Evolutionary conservation across 495 filamentous ascomycete species (phyloP).

Genomic region (Ramalina peruviana): DNA sequence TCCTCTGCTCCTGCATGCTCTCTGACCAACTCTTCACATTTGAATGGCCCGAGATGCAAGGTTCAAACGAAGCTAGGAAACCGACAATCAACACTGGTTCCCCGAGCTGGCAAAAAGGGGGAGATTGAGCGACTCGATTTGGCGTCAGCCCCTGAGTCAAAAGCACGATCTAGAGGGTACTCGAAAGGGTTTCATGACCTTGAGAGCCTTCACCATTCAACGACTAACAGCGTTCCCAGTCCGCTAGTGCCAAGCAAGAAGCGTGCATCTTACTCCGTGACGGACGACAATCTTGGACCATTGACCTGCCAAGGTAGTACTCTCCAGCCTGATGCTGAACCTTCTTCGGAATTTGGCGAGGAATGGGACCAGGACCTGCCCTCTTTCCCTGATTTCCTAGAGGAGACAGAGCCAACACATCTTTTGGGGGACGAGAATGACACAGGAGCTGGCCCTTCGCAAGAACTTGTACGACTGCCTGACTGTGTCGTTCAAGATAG

Average conservation of each 20-base stretch:
- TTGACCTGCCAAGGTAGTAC: neutral
- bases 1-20: slow-evolving; percentile 5
- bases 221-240: slow-evolving; percentile 13
- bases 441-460: neutral
- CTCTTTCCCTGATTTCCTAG: slow-evolving; percentile 23
- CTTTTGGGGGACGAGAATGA: neutral
- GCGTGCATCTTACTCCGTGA: slow-evolving; percentile 19
- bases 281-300: neutral
- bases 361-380: slow-evolving; percentile 29
- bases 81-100: neutral
- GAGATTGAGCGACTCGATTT: slow-evolving; percentile 23
- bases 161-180: slow-evolving; percentile 12
- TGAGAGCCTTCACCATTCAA: slow-evolving; percentile 22
- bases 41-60: neutral
- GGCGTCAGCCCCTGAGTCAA: slow-evolving; percentile 13
- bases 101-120: neutral
- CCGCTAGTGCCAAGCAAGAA: slow-evolving; percentile 19
- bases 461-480: too few relatives aligned
- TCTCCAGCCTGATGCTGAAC: neutral
- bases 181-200: slow-evolving; percentile 20
- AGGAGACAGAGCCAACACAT: too few relatives aligned
- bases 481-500: too few relatives aligned
- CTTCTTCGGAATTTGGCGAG: slow-evolving; percentile 25
- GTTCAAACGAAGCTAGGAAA: neutral
- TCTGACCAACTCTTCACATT: neutral